Evolutionary conservation across 305 asterid genomes (phyloP).

Genomic region (Solanum hybrid): DNA sequence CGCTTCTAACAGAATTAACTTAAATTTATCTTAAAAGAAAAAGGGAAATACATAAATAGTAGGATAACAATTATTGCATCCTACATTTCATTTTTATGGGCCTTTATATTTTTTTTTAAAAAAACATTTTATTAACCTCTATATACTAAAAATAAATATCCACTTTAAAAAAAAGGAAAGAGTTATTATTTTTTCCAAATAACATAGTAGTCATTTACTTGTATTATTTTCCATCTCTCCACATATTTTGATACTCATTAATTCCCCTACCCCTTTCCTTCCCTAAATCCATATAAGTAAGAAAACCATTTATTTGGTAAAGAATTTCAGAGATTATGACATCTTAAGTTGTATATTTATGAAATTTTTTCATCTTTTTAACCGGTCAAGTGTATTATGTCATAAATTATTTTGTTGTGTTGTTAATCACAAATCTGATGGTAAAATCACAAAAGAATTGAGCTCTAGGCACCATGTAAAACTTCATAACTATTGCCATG

Average conservation of each 20-base stretch:
- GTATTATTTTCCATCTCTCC: not conserved
- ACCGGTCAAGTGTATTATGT: not conserved
- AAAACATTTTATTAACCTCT: not conserved
- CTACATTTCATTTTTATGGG: not conserved
- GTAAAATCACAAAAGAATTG: not conserved
- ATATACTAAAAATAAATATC: not conserved
- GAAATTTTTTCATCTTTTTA: too few species aligned
- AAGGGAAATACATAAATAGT: not conserved
- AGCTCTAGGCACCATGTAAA: not conserved
- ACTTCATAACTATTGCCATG: not conserved
- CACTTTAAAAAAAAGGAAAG: not conserved
- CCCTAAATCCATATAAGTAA: too few species aligned
- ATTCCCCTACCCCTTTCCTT: not conserved
- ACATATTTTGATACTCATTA: not conserved
- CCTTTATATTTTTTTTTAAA: not conserved
- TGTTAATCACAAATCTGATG: not conserved
- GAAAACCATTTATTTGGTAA: too few species aligned
- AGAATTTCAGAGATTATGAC: too few species aligned
- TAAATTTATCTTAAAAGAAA: too few species aligned
- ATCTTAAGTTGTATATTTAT: too few species aligned
- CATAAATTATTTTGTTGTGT: not conserved
- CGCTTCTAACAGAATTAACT: rapidly evolving
- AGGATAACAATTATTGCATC: not conserved
- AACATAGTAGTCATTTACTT: not conserved
- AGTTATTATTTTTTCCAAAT: too few species aligned